These are phyloP conservation scores for Nothophoma quercina DNA, from an alignment of 2,329 filamentous ascomycete species.

Conservation along the genomic window DNA sequence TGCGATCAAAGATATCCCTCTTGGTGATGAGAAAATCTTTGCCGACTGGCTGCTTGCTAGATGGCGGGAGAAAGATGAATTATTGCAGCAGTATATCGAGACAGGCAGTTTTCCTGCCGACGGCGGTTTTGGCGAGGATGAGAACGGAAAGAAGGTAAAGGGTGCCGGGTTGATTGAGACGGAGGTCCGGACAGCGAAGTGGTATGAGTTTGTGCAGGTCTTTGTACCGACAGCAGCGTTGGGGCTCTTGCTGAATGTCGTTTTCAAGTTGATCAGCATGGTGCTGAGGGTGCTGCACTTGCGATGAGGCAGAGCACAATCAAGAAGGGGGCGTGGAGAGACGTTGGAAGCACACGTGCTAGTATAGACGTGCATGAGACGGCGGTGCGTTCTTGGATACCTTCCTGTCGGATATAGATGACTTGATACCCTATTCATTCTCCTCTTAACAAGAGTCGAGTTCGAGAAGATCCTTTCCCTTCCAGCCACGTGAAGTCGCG, in stretches of 20 bases:
- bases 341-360: too few species aligned
- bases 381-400: too few species aligned
- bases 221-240: slow-evolving; percentile 51
- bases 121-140: slow-evolving; percentile 27
- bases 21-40: slow-evolving; percentile 75
- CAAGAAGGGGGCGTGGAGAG: too few species aligned
- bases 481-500: background rate
- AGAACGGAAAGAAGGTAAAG: slow-evolving; percentile 28
- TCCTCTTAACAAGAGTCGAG: too few species aligned
- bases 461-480: too few species aligned
- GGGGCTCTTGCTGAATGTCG: slow-evolving; percentile 45
- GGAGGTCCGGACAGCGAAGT: slow-evolving; percentile 51
- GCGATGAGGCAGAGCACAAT: background rate
- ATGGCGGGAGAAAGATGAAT: slow-evolving; percentile 90
- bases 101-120: slow-evolving; percentile 85
- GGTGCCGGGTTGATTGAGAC: slow-evolving; percentile 58
- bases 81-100: slow-evolving; percentile 77
- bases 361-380: too few species aligned
- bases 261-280: slow-evolving; percentile 34
- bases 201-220: slow-evolving; percentile 54
- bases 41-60: slow-evolving; percentile 81
- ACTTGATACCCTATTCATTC: too few species aligned
- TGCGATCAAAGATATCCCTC: slow-evolving; percentile 77
- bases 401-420: too few species aligned
- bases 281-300: slow-evolving; percentile 19